Evolutionary conservation across 2,329 filamentous ascomycete genomes (phyloP).

Genomic region (Aureobasidium sp.): DNA sequence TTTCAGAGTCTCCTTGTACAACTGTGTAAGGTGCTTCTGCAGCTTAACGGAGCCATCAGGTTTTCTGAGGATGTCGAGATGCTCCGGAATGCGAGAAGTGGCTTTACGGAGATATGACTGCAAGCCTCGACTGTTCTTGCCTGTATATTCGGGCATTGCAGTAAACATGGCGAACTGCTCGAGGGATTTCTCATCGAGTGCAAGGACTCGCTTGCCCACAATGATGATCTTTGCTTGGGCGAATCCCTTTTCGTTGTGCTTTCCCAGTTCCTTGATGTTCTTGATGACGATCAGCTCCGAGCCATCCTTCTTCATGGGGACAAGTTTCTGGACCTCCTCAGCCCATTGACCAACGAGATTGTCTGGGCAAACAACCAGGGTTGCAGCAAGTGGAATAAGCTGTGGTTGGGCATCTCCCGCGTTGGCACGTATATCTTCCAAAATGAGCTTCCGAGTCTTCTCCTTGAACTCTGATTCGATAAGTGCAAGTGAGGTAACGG

Average conservation of each 20-base stretch:
- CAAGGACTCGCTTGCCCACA: constrained; percentile 46
- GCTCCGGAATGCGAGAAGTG: constrained; percentile 34
- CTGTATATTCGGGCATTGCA: constrained; percentile 37
- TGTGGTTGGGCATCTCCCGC: not conserved
- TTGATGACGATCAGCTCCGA: constrained; percentile 38
- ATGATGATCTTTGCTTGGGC: constrained; percentile 49
- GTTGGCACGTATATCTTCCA: not conserved
- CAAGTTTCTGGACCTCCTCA: constrained; percentile 47
- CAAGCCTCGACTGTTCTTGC: constrained; percentile 41
- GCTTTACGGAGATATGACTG: constrained; percentile 48
- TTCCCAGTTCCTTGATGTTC: constrained; percentile 33
- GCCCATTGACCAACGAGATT: constrained; percentile 54
- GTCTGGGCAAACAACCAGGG: constrained; percentile 52
- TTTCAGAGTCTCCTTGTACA: constrained; percentile 25
- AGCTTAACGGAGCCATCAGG: constrained; percentile 29
- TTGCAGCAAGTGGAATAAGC: constrained; percentile 41
- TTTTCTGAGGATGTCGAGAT: constrained; percentile 28
- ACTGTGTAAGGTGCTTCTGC: constrained; percentile 20
- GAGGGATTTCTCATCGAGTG: constrained; percentile 40
- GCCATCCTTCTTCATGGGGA: constrained; percentile 26
- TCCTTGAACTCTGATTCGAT: constrained; percentile 41
- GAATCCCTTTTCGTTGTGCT: constrained; percentile 39
- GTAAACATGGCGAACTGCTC: constrained; percentile 44
- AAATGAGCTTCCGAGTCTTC: not conserved
- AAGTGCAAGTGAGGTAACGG: constrained; percentile 52